Percentiles rank a stretch among this genome's conserved stretches.
phyloP scores from a whole-genome alignment of 2,329 filamentous ascomycete species.

The Diaporthe velutina region DNA sequence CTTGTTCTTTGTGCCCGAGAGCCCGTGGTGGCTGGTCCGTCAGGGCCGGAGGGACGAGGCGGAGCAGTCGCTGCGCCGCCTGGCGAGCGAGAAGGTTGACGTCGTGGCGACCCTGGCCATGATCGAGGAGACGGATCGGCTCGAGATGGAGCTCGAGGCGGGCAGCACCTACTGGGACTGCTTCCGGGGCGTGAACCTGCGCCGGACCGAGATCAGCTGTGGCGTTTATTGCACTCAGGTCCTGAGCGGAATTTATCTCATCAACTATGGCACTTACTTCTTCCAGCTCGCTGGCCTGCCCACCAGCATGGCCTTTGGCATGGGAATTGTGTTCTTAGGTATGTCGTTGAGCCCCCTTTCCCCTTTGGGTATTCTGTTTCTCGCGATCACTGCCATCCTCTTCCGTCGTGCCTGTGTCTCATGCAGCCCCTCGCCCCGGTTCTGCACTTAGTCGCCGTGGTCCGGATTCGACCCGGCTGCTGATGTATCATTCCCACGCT shows the following conservation, averaged over 20 bases:
- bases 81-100: constrained; percentile 62
- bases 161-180: constrained; percentile 65
- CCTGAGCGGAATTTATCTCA: constrained; percentile 73
- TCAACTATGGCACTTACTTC: constrained; percentile 74
- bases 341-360: constrained; percentile 38
- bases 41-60: constrained; percentile 57
- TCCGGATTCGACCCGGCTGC: no score
- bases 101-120: constrained; percentile 63
- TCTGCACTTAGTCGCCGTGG: background rate
- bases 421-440: background rate
- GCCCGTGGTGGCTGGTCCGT: constrained; percentile 64
- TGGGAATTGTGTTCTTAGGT: constrained; percentile 65
- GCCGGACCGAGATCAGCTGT: constrained; percentile 68
- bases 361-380: background rate
- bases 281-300: constrained; percentile 69
- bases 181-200: constrained; percentile 60
- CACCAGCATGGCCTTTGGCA: constrained; percentile 63
- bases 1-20: constrained; percentile 62
- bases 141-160: constrained; percentile 64
- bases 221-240: constrained; percentile 77
- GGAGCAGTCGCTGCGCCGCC: constrained; percentile 52
- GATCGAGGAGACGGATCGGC: constrained; percentile 69
- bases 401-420: background rate
- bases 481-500: background rate
- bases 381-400: no score